Base-by-base conservation (phyloP, 805 yeast species). In the Candida quercuum region DNA sequence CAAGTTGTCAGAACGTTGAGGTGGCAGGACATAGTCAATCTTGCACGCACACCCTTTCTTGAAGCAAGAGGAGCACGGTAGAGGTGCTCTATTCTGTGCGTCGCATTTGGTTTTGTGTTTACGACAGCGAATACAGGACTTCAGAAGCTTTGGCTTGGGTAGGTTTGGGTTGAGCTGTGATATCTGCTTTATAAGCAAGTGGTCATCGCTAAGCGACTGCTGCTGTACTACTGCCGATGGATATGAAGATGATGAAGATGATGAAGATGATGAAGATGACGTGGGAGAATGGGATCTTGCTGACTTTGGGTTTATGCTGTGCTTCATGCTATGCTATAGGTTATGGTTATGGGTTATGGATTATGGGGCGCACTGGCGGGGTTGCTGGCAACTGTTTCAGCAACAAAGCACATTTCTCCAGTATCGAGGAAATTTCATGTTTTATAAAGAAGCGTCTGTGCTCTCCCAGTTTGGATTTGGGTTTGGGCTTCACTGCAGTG, bases 51-150 rank as follows among this genome's bases (percentile, higher is more conserved):
- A 47, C 14, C 74, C 73, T 41, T 71, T 67, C 51, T 70, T 74
- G 5, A 61, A 45, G 52, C 87, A 81, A 22, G 73, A 67, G 3
- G 78, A 55, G 49, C 87, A 81, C 0, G 83, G 72, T 18, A 57
- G 51, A 4, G 86, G 86, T 25, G 64, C 57, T 13, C 75, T 71
- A 18, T 52, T 51, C 12, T 59, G 45, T 11, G 80, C 80, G 51
- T 80, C 81, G 56, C 87, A 81, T 49, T 71, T 76, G 14, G 80
- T 78, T 54, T 81, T 81, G 47, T 78, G 81, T 49, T 73, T 74
- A 25, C 86, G 66, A 55, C 87, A 81, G 23, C 82, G 63, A 5
- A 72, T 66, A 52, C 87, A 81, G 10, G 84, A 72, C 47, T 78
- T 77, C 31, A 76, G 49, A 10, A 66, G 64, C 40, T 67, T 62